A percentile compares a stretch with the other conserved stretches of the same genome.
Evolutionary conservation across 257 asterid species (phyloP).

Genomic region (Solanum bulbocastanum): DNA sequence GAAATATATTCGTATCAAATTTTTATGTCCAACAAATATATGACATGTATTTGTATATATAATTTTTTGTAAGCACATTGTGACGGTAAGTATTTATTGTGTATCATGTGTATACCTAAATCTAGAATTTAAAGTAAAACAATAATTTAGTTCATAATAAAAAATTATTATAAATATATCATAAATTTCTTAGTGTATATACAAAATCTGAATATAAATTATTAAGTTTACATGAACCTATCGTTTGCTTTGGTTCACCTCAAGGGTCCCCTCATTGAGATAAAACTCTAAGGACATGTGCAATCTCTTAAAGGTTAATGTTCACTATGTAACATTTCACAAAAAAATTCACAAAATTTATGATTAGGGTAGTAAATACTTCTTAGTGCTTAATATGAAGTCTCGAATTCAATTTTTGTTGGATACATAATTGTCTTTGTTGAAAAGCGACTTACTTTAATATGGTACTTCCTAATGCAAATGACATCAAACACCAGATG

Average conservation of each 20-base stretch:
- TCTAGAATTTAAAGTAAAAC: background rate
- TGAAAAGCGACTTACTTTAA: background rate
- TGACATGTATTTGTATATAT: background rate
- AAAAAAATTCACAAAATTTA: background rate
- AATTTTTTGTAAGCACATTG: background rate
- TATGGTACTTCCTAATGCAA: background rate
- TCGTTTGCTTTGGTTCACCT: background rate
- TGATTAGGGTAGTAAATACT: background rate
- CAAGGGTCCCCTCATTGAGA: background rate
- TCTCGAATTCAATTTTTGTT: background rate
- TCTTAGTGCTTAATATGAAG: no score
- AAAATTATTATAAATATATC: background rate
- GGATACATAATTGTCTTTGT: background rate
- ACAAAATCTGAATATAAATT: background rate
- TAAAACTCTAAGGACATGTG: background rate
- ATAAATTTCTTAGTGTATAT: background rate
- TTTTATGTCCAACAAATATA: background rate
- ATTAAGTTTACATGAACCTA: background rate
- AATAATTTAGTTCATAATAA: no score
- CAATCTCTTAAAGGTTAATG: background rate
- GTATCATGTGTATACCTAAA: background rate
- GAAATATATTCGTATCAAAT: background rate
- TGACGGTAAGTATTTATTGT: background rate
- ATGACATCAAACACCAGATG: no score
- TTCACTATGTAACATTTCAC: background rate